Evolutionary conservation across 129 eudicot species (phyloP).

Genomic region (Dittrichia graveolens): DNA sequence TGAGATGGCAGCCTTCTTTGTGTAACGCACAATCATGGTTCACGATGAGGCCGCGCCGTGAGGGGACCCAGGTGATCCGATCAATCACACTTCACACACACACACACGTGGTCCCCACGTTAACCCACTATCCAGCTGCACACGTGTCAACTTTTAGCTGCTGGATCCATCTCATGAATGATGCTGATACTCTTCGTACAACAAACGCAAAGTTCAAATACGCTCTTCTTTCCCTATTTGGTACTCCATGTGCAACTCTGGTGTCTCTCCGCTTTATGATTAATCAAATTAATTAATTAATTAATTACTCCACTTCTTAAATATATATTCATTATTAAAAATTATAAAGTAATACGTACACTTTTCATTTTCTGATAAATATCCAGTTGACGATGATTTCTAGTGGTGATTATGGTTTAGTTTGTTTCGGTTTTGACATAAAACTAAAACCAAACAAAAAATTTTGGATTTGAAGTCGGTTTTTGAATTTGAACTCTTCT

Average conservation of each 20-base stretch:
- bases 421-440: too few relatives aligned
- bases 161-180: neutral
- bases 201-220: constrained; percentile 12
- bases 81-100: too few relatives aligned
- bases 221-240: neutral
- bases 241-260: constrained; percentile 8
- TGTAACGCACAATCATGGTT: constrained; percentile 25
- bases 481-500: too few relatives aligned
- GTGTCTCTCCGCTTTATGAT: neutral
- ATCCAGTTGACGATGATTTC: too few relatives aligned
- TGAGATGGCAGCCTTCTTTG: constrained; percentile 36
- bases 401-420: too few relatives aligned
- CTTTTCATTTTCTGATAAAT: too few relatives aligned
- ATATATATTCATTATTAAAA: too few relatives aligned
- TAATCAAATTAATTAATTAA: neutral
- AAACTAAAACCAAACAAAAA: too few relatives aligned
- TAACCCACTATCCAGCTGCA: constrained; percentile 12
- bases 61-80: constrained; percentile 34
- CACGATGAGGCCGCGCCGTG: neutral
- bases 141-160: constrained; percentile 26
- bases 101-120: constrained; percentile 23
- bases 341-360: too few relatives aligned
- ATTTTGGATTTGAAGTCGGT: too few relatives aligned
- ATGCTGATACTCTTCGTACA: constrained; percentile 27
- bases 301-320: neutral